Evolutionary conservation across 1,139 yeast species (phyloP), one percentile per base, ranked within the genome.

Genomic region (Geotrichum cucujoidarum): DNA sequence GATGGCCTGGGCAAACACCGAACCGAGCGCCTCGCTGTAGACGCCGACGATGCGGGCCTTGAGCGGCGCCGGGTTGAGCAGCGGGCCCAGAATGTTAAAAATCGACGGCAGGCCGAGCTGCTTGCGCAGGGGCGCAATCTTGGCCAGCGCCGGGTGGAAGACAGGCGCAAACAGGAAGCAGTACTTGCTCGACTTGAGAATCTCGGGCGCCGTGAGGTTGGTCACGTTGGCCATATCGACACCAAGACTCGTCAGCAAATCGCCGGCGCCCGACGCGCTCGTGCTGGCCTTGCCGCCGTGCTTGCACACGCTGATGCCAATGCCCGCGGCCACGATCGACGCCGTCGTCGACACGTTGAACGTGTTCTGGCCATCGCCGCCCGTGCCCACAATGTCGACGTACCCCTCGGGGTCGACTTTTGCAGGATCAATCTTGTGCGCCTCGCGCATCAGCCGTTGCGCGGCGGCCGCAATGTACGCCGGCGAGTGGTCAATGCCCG

Each of bases 251-350:
- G 76, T 73, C 61, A 92, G 75, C 54, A 92, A 71, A 64, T 92
- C 98, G 1, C 97, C 97, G 1, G 97, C 84, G 0, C 98, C 98
- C 0, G 95, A 86, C 1, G 85, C 67, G 0, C 96, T 87, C 0
- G 97, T 89, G 0, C 95, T 81, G 0, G 98, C 97, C 60, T 92
- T 92, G 21, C 97, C 97, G 21, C 98, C 98, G 64, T 92, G 98
- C 61, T 80, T 90, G 64, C 95, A 87, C 16, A 90, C 81, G 22
- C 78, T 77, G 44, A 89, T 66, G 0, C 89, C 89, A 73, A 87
- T 83, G 4, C 98, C 98, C 0, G 97, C 87, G 0, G 90, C 95
- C 4, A 92, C 89, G 46, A 92, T 88, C 0, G 97, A 97, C 0
- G 97, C 75, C 1, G 97, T 87, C 0, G 98, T 92, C 7, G 95